A percentile compares a stretch with the other conserved stretches of the same genome.
Conservation (phyloP, 2,329 filamentous ascomycete species). For the Talaromyces sp. region DNA sequence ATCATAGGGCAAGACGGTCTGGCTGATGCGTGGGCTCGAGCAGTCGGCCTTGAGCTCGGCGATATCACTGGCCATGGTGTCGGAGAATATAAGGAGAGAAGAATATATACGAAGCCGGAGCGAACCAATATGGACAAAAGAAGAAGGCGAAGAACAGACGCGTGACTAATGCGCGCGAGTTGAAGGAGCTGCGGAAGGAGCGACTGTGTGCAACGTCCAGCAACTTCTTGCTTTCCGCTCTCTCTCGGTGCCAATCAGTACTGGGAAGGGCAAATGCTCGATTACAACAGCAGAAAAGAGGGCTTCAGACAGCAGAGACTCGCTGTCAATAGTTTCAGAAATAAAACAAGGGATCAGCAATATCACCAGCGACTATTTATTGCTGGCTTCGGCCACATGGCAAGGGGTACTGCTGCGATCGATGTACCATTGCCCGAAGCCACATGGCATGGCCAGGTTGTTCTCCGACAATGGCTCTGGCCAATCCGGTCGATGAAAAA, state of each 20-base stretch:
- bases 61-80: background rate
- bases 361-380: conserved; percentile 1
- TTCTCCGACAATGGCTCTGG: conserved; percentile 4
- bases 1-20: conserved; percentile 10
- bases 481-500: background rate
- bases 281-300: background rate
- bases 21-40: background rate
- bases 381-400: conserved; percentile 8
- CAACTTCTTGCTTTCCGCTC: background rate
- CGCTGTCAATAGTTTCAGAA: background rate
- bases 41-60: background rate
- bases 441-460: conserved; percentile 10
- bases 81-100: background rate
- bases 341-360: background rate
- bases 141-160: background rate
- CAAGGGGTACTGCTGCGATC: background rate
- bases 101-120: background rate
- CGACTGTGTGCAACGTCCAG: background rate
- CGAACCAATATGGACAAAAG: background rate
- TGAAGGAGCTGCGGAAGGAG: background rate
- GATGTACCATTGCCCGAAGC: background rate
- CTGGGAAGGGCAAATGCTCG: background rate
- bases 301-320: background rate
- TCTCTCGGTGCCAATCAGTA: background rate
- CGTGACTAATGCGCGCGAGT: background rate